Evolutionary conservation across 208 protist species (phyloP).

Genomic region (Acanthamoeba sp.): DNA sequence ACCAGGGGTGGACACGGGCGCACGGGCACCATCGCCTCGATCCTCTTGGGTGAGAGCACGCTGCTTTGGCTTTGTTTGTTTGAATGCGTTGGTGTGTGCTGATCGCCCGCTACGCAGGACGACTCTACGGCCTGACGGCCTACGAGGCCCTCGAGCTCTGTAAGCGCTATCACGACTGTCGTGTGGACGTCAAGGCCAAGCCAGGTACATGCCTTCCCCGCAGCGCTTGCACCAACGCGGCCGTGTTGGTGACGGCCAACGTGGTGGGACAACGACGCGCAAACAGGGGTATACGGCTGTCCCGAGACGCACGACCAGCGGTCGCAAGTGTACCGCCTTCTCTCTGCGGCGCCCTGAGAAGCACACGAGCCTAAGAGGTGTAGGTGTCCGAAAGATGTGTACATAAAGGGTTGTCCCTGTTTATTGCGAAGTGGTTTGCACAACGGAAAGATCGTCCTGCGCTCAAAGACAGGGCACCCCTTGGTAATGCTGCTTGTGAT

Average conservation of each 20-base stretch:
- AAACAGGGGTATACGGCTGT: not conserved
- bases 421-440: too few species aligned
- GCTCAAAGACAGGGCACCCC: too few species aligned
- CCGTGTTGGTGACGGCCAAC: not conserved
- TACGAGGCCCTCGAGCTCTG: slow-evolving; percentile 21
- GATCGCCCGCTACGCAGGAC: not conserved
- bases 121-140: not conserved
- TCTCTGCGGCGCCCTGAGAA: not conserved
- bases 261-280: too few species aligned
- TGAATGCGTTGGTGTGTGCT: not conserved
- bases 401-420: too few species aligned
- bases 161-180: not conserved
- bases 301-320: slow-evolving; percentile 1
- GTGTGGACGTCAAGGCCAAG: not conserved
- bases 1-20: not conserved
- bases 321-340: not conserved
- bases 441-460: too few species aligned
- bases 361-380: too few species aligned
- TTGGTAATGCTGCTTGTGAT: too few species aligned
- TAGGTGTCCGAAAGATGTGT: too few species aligned
- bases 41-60: not conserved
- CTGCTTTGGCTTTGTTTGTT: too few species aligned
- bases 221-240: not conserved
- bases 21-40: not conserved
- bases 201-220: not conserved